A percentile compares a stretch with the other conserved stretches of the same genome.
These are phyloP conservation scores for Colletotrichum truncatum DNA, from an alignment of 2,329 filamentous ascomycete genomes.

Conservation along the genomic window DNA sequence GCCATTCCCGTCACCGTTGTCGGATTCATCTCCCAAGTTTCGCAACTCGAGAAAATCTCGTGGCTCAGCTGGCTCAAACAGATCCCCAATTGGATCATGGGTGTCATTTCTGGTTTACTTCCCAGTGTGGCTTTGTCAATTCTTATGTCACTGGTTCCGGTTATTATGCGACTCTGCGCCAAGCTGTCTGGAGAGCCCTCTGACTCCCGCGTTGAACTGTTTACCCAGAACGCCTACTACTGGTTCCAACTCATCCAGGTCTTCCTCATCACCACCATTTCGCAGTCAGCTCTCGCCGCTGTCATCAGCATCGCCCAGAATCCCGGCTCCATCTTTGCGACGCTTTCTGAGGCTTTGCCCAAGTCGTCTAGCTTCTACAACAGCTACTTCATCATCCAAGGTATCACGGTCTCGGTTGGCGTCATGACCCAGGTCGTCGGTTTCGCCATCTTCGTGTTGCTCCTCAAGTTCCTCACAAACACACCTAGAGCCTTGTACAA, in stretches of 20 bases:
- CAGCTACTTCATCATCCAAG: constrained; percentile 80
- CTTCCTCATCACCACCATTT: constrained; percentile 86
- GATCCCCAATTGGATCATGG: constrained; percentile 77
- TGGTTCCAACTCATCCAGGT: constrained; percentile 91
- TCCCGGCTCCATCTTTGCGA: constrained; percentile 66
- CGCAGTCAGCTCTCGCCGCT: constrained; percentile 81
- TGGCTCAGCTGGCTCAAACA: constrained; percentile 78
- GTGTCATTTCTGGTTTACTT: constrained; percentile 85
- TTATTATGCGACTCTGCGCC: constrained; percentile 80
- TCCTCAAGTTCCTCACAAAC: constrained; percentile 77
- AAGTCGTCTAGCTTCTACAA: constrained; percentile 94
- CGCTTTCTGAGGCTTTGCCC: constrained; percentile 81
- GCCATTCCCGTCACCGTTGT: constrained; percentile 79
- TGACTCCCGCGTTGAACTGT: constrained; percentile 81
- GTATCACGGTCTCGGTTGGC: constrained; percentile 78
- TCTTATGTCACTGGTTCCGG: constrained; percentile 86
- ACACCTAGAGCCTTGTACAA: constrained; percentile 83
- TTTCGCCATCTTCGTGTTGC: constrained; percentile 71
- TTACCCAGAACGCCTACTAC: constrained; percentile 92
- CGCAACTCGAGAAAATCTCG: constrained; percentile 69
- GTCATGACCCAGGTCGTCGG: constrained; percentile 75
- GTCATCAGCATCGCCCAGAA: constrained; percentile 69
- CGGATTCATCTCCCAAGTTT: constrained; percentile 86
- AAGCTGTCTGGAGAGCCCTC: constrained; percentile 84
- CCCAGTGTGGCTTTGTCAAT: constrained; percentile 82